phyloP scores from a whole-genome alignment of 108 stramenopile genomes.

The Parmales sp. region DNA sequence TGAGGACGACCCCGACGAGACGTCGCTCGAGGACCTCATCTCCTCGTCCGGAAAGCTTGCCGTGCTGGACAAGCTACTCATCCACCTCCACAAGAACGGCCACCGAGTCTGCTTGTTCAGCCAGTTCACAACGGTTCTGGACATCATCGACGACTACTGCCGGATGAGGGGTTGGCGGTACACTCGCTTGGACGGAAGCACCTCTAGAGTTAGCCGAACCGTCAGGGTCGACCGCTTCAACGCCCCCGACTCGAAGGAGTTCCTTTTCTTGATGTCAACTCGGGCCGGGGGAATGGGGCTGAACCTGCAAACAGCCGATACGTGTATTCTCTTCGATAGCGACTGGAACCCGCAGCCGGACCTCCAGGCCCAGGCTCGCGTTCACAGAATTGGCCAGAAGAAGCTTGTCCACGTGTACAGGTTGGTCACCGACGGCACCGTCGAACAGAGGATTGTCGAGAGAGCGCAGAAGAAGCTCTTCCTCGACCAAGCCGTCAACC shows the following conservation, averaged over 20 bases:
- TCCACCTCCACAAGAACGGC: conserved; percentile 41
- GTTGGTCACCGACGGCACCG: conserved; percentile 79
- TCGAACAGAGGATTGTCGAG: conserved; percentile 75
- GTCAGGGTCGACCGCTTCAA: conserved; percentile 71
- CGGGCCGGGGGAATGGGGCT: conserved; percentile 84
- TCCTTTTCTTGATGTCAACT: conserved; percentile 87
- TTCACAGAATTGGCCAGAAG: conserved; percentile 95
- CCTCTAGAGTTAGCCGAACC: conserved; percentile 66
- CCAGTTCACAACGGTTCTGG: conserved; percentile 76
- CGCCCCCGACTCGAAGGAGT: conserved; percentile 55
- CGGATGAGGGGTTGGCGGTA: conserved; percentile 59
- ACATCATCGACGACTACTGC: conserved; percentile 82
- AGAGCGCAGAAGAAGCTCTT: conserved; percentile 72
- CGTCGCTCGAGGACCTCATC: conserved; percentile 52
- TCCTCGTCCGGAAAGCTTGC: conserved; percentile 62
- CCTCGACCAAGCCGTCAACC: conserved; percentile 62
- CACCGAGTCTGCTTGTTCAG: conserved; percentile 81
- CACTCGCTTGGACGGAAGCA: conserved; percentile 63
- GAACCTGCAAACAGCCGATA: conserved; percentile 89
- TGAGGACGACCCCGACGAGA: conserved; percentile 37
- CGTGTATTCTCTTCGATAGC: conserved; percentile 66
- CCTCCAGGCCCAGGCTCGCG: conserved; percentile 88
- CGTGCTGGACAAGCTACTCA: conserved; percentile 64
- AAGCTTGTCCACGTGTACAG: conserved; percentile 78
- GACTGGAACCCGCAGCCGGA: conserved; percentile 92